Evolutionary conservation across 306 rosid species (phyloP).

Genomic region (Gleditsia sinensis): DNA sequence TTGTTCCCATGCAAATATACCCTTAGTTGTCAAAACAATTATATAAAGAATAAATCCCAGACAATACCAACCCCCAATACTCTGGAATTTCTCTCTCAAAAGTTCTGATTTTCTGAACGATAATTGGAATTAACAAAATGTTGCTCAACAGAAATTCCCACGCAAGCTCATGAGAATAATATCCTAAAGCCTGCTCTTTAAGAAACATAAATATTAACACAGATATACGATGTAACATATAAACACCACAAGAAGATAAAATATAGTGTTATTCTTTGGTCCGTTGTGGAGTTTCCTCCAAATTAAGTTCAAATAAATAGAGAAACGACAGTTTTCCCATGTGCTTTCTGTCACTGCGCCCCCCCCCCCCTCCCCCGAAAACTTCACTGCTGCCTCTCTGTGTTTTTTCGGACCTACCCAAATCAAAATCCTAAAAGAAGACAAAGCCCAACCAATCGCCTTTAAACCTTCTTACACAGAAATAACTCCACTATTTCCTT

Average conservation of each 20-base stretch:
- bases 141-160: constrained; percentile 22
- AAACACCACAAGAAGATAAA: too few species aligned
- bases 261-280: too few species aligned
- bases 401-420: constrained; percentile 42
- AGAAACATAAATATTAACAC: too few species aligned
- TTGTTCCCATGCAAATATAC: constrained; percentile 44
- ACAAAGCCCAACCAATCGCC: constrained; percentile 45
- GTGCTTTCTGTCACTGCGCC: constrained; percentile 51
- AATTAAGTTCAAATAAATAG: constrained; percentile 19
- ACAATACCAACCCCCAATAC: constrained; percentile 32
- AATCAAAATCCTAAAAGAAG: constrained; percentile 38
- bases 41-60: constrained; percentile 29
- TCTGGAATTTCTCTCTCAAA: constrained; percentile 39
- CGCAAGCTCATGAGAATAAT: constrained; percentile 29
- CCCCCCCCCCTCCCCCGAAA: too few species aligned
- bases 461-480: constrained; percentile 38
- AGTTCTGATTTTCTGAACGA: constrained; percentile 36
- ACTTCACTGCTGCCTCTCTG: constrained; percentile 31
- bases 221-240: too few species aligned
- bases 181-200: background rate
- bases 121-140: constrained; percentile 37
- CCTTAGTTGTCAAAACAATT: constrained; percentile 41
- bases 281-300: too few species aligned
- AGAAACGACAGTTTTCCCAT: constrained; percentile 54
- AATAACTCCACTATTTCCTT: constrained; percentile 13